These are phyloP conservation scores for Rhodotorula diobovata DNA, from an alignment of 768 basidiomycete species.

Conservation along the genomic window DNA sequence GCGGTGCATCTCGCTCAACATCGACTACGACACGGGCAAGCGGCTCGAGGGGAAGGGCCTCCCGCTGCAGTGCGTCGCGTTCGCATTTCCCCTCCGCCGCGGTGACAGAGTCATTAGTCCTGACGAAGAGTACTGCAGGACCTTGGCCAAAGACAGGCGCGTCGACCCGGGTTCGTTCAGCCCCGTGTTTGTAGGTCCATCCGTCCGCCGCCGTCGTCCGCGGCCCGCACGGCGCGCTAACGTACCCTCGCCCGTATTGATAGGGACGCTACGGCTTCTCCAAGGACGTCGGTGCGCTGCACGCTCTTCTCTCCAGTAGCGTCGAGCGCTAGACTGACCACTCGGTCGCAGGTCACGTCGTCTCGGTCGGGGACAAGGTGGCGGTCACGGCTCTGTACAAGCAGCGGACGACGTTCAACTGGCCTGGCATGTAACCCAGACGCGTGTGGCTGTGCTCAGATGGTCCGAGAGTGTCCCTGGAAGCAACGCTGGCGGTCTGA, in stretches of 20 bases:
- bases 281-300: neutral
- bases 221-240: neutral
- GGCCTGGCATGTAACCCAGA: constrained; percentile 5
- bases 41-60: neutral
- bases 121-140: too few relatives aligned
- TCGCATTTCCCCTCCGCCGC: neutral
- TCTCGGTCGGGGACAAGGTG: constrained; percentile 2
- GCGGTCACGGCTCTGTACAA: neutral
- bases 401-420: neutral
- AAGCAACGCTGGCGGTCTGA: too few relatives aligned
- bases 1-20: constrained; percentile 13
- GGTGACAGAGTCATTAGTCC: neutral
- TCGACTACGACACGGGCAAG: constrained; percentile 14
- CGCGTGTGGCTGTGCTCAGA: neutral
- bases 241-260: too few relatives aligned
- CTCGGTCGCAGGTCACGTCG: neutral
- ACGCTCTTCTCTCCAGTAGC: neutral
- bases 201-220: fast-evolving
- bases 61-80: constrained; percentile 4
- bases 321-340: neutral
- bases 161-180: constrained; percentile 6
- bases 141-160: constrained; percentile 5
- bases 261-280: constrained; percentile 24
- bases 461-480: too few relatives aligned
- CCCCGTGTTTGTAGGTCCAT: constrained; percentile 6